Evolutionary conservation across 2,329 filamentous ascomycete genomes (phyloP), one percentile per base, ranked within the genome.

Genomic region (Aspergillus ibericus): DNA sequence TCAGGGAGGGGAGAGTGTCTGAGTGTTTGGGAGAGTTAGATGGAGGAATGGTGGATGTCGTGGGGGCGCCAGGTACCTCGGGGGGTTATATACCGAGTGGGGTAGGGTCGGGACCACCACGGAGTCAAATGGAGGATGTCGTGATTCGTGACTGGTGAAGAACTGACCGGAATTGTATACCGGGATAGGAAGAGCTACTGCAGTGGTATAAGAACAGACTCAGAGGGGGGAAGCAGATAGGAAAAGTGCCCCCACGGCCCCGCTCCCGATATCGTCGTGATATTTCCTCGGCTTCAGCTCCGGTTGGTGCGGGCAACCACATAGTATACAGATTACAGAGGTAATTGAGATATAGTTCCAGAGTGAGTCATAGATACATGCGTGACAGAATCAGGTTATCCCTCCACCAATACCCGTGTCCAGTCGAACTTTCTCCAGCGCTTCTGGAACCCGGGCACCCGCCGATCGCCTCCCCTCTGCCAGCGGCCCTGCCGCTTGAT

Each of bases 401-500:
- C 80, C 66, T 85, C 83, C 38, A 82, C 77, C 63, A 89, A 74
- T 29, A 87, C 80, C 65, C 83, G 83, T 27, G 87, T 89, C 88
- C 95, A 99, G 80, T 99, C 95, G 79, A 95, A 97, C 77, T 92
- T 92, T 66, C 85, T 85, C 95, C 95, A 99, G 47, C 85, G 82
- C 79, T 88, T 93, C 79, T 85, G 88, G 70, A 96, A 99, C 2
- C 80, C 85, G 2, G 93, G 92, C 0, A 90, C 80, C 66, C 93
- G 82, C 35, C 79, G 70, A 70, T 83, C 81, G 66, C 89, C 89
- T 3, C 83, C 84, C 72, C 85, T 85, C 15, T 82, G 82, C 95
- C 95, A 99, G 58, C 88, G 81, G 0, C 93, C 95, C 76, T 98
- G 93, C 75, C 87, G 90, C 82, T 95, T 97, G 64, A 96, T 88